phyloP scores from a whole-genome alignment of 176 grass and related monocot genomes.

The Oryza brachyantha region DNA sequence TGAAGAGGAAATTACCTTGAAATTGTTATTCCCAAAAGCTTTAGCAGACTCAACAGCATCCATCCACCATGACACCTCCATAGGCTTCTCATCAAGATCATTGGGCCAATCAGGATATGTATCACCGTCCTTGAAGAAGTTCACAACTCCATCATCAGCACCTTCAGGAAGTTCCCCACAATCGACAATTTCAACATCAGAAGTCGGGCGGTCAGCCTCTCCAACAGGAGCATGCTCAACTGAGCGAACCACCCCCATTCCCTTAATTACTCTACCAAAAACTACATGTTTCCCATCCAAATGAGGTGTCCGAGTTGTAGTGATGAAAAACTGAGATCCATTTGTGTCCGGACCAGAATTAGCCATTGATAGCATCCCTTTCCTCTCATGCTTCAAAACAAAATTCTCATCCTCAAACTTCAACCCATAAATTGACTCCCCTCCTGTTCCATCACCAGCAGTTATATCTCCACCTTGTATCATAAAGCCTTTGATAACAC shows the following conservation, averaged over 20 bases:
- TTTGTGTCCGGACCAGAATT: slow-evolving; percentile 82
- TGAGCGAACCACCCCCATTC: slow-evolving; percentile 89
- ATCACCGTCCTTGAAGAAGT: slow-evolving; percentile 93
- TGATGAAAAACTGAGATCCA: slow-evolving; percentile 98
- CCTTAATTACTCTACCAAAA: slow-evolving; percentile 92
- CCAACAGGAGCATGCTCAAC: slow-evolving; percentile 66
- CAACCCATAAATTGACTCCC: slow-evolving; percentile 88
- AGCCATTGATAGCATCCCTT: slow-evolving; percentile 98
- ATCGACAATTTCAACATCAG: slow-evolving; percentile 77
- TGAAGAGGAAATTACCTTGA: slow-evolving; percentile 62
- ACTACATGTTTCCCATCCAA: slow-evolving; percentile 97
- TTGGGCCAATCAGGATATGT: slow-evolving; percentile 87
- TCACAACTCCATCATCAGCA: slow-evolving; percentile 72
- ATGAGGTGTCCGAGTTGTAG: slow-evolving; percentile 90
- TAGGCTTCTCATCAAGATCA: slow-evolving; percentile 86
- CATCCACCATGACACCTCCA: slow-evolving; percentile 96
- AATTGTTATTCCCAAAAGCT: slow-evolving; percentile 84
- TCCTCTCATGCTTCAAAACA: slow-evolving; percentile 90
- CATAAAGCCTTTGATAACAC: slow-evolving; percentile 92
- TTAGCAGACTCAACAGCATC: slow-evolving; percentile 82
- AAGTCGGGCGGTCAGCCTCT: slow-evolving; percentile 57
- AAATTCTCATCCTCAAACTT: slow-evolving; percentile 98
- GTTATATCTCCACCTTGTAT: slow-evolving; percentile 97
- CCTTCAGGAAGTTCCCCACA: slow-evolving; percentile 88
- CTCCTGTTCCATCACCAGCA: slow-evolving; percentile 87